These are phyloP conservation scores for Arachis hypogaea DNA, from an alignment of 306 rosid genomes.

Conservation along the genomic window DNA sequence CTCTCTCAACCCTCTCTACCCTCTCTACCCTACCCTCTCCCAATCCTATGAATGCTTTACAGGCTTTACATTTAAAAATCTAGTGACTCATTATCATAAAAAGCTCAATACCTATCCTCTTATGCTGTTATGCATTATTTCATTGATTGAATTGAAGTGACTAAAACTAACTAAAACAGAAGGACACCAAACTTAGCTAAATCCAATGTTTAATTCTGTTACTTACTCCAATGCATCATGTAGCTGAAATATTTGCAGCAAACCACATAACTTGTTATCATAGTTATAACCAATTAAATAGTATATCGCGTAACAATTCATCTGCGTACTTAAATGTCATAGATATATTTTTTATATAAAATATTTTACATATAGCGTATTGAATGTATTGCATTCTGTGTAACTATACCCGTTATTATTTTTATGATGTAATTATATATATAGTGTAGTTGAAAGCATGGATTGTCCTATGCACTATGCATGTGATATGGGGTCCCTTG, in stretches of 20 bases:
- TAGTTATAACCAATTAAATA: no score
- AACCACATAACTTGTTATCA: not conserved
- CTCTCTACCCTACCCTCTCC: slow-evolving; percentile 2
- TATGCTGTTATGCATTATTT: not conserved
- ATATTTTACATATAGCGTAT: no score
- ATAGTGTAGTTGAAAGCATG: not conserved
- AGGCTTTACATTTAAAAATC: slow-evolving; percentile 28
- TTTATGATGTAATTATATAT: no score
- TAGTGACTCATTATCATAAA: not conserved
- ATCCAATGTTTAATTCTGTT: slow-evolving; percentile 12
- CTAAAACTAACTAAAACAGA: slow-evolving; percentile 1
- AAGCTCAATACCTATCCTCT: not conserved
- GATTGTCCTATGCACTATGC: slow-evolving; percentile 12
- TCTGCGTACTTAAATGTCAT: no score
- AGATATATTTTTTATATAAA: no score
- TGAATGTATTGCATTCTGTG: no score
- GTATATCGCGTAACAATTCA: no score
- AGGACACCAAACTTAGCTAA: not conserved
- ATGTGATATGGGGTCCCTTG: slow-evolving; percentile 39
- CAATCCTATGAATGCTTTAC: slow-evolving; percentile 26
- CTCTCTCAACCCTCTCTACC: slow-evolving; percentile 18
- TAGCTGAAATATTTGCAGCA: slow-evolving; percentile 24
- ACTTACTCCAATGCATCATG: not conserved
- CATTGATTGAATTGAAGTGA: slow-evolving; percentile 2
- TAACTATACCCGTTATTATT: no score